Percentiles rank a stretch among this genome's conserved stretches.
Conservation (phyloP, 1,139 yeast species). For the Saccharomyces hybrid region DNA sequence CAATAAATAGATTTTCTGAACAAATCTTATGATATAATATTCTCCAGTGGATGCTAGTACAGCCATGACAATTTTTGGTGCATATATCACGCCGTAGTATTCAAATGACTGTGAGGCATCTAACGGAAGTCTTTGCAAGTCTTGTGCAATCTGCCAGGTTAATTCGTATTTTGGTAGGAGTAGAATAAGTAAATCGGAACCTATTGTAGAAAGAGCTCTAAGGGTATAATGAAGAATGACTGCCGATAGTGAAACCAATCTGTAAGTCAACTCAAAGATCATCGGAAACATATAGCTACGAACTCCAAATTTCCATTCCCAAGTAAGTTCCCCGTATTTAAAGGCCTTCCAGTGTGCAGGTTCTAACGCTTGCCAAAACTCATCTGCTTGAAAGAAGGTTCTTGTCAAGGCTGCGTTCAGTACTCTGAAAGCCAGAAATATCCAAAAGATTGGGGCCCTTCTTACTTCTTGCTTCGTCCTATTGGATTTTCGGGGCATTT, state of each 20-base stretch:
- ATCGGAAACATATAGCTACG: slow-evolving; percentile 78
- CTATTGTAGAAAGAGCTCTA: background rate
- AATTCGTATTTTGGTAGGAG: slow-evolving; percentile 5
- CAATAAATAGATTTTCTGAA: slow-evolving; percentile 29
- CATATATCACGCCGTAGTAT: slow-evolving; percentile 34
- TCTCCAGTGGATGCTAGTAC: slow-evolving; percentile 69
- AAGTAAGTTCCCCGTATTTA: slow-evolving; percentile 79
- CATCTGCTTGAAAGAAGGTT: slow-evolving; percentile 95
- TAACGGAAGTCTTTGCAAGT: slow-evolving; percentile 7
- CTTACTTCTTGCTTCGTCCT: background rate
- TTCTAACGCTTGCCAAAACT: slow-evolving; percentile 85
- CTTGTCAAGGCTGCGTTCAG: slow-evolving; percentile 54
- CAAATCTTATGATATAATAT: slow-evolving; percentile 46
- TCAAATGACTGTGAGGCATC: slow-evolving; percentile 13
- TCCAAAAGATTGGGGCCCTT: background rate
- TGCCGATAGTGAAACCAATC: slow-evolving; percentile 10
- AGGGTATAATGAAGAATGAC: background rate
- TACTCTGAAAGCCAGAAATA: slow-evolving; percentile 38
- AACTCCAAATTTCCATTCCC: slow-evolving; percentile 85
- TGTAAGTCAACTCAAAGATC: slow-evolving; percentile 39
- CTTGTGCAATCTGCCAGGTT: slow-evolving; percentile 26
- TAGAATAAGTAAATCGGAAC: slow-evolving; percentile 4
- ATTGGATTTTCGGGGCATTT: background rate
- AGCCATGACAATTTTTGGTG: slow-evolving; percentile 68
- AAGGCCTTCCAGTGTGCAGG: slow-evolving; percentile 75